A percentile compares a stretch with the other conserved stretches of the same genome.
phyloP scores from a whole-genome alignment of 345 rosid genomes.

The Microthlaspi erraticum region DNA sequence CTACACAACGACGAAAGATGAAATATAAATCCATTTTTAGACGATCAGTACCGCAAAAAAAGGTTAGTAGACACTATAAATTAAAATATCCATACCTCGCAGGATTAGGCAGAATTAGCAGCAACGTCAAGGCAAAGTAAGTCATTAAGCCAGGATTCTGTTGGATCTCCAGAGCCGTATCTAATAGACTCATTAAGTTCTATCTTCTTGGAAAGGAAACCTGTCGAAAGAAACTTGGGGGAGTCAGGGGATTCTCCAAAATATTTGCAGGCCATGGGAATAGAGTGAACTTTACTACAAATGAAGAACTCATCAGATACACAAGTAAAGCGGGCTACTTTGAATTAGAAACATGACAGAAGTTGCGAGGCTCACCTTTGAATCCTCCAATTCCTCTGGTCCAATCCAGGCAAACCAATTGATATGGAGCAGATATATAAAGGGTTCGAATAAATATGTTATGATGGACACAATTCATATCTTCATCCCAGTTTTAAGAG shows the following conservation, averaged over 20 bases:
- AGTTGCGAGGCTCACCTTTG: too few relatives aligned
- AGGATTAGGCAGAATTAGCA: conserved; percentile 68
- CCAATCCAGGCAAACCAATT: too few relatives aligned
- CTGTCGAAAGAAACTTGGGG: conserved; percentile 46
- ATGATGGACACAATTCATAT: too few relatives aligned
- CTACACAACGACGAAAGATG: conserved; percentile 52
- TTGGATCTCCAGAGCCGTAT: conserved; percentile 92
- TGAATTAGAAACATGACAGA: too few relatives aligned
- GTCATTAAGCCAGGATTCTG: conserved; percentile 91
- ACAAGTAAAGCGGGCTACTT: conserved; percentile 10
- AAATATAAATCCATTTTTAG: conserved; percentile 3
- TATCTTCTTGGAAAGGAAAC: conserved; percentile 85
- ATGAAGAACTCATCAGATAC: background rate
- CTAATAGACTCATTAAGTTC: conserved; percentile 93
- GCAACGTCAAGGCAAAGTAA: conserved; percentile 92
- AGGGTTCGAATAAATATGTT: too few relatives aligned
- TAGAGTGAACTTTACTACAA: background rate
- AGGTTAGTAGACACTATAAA: conserved; percentile 4
- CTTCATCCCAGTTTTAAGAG: too few relatives aligned
- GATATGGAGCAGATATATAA: too few relatives aligned
- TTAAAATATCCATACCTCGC: conserved; percentile 24
- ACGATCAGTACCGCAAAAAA: background rate
- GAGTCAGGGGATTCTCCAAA: conserved; percentile 14
- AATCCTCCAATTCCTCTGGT: too few relatives aligned
- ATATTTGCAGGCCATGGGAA: background rate